Conservation (phyloP, 345 rosid genomes). For the Rhodamnia rubescens region DNA sequence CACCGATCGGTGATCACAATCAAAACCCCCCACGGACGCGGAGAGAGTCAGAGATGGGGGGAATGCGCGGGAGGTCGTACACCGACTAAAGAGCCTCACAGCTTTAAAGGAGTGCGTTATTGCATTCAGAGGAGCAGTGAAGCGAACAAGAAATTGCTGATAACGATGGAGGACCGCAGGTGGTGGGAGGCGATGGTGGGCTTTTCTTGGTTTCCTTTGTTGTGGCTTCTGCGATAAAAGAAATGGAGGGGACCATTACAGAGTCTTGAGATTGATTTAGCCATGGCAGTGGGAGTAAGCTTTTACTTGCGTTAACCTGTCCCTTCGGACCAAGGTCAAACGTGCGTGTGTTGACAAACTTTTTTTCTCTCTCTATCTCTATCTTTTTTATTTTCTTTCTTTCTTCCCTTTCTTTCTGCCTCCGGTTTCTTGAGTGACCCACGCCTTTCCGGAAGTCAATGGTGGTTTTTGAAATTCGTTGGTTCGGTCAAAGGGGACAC, state of each 20-base stretch:
- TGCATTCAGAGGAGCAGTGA: background rate
- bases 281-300: background rate
- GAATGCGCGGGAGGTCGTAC: background rate
- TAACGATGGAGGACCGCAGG: background rate
- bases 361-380: background rate
- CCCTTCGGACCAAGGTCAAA: background rate
- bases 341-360: background rate
- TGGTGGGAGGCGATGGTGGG: background rate
- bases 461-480: background rate
- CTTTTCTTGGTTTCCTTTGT: background rate
- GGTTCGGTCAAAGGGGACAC: background rate
- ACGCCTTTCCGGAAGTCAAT: background rate
- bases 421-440: background rate
- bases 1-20: conserved; percentile 2
- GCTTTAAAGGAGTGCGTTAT: background rate
- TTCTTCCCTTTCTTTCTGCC: background rate
- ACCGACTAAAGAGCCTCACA: background rate
- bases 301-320: background rate
- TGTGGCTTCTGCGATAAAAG: background rate
- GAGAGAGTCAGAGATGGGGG: background rate
- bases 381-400: no score
- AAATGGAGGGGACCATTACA: background rate
- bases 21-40: background rate
- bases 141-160: background rate
- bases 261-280: background rate